Percentiles rank a stretch among this genome's conserved stretches.
Evolutionary conservation across 108 stramenopile genomes (phyloP).

Genomic region (Pinguiococcus pyrenoidosus): DNA sequence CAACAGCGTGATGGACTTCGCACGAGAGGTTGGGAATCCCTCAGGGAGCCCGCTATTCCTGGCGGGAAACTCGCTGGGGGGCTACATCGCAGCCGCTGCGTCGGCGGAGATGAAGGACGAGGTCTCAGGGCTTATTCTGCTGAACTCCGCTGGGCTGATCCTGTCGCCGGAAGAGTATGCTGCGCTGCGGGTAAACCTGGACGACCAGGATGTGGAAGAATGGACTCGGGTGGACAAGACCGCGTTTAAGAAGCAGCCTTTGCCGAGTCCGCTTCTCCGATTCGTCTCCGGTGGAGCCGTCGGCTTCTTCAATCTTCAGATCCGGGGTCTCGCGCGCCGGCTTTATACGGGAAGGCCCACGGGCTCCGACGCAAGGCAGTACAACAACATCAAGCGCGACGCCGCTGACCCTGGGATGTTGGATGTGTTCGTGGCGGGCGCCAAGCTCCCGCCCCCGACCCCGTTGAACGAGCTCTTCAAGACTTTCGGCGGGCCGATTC

Average conservation of each 20-base stretch:
- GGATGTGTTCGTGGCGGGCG: slow-evolving; percentile 30
- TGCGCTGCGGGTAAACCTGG: background rate
- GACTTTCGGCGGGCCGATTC: slow-evolving; percentile 22
- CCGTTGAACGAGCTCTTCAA: slow-evolving; percentile 17
- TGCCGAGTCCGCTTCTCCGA: slow-evolving; percentile 12
- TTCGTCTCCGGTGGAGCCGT: slow-evolving; percentile 17
- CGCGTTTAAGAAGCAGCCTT: slow-evolving; percentile 15
- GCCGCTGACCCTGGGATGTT: slow-evolving; percentile 29
- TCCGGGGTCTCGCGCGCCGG: slow-evolving; percentile 18
- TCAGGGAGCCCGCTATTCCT: slow-evolving; percentile 23
- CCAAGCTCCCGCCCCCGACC: slow-evolving; percentile 21
- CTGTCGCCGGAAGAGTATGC: background rate
- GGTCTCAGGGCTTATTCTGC: slow-evolving; percentile 18
- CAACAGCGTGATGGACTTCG: slow-evolving; percentile 22
- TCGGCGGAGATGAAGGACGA: slow-evolving; percentile 20
- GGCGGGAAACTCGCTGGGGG: slow-evolving; percentile 35
- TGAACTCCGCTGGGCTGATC: slow-evolving; percentile 26
- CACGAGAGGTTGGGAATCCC: slow-evolving; percentile 6
- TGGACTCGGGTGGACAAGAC: background rate
- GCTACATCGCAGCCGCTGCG: slow-evolving; percentile 25
- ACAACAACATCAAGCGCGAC: slow-evolving; percentile 28
- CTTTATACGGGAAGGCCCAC: slow-evolving; percentile 22
- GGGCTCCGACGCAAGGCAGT: slow-evolving; percentile 19
- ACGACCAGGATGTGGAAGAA: background rate
- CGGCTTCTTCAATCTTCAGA: slow-evolving; percentile 21